Conservation (phyloP, 768 basidiomycete genomes). For the Amanita jacksonii region DNA sequence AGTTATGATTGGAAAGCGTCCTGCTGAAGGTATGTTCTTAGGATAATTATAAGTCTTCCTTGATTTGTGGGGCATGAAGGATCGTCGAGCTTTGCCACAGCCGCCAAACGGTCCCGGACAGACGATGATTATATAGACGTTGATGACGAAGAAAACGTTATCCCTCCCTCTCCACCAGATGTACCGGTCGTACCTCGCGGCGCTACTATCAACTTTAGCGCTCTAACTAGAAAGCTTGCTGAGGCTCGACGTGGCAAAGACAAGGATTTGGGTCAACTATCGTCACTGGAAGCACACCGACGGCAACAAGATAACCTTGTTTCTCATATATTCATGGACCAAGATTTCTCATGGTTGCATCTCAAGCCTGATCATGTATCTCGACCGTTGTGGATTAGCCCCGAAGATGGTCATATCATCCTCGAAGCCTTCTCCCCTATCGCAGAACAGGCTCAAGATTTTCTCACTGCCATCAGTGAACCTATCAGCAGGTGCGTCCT, state of each 20-base stretch:
- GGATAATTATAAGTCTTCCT: not conserved
- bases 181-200: conserved; percentile 51
- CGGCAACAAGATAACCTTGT: conserved; percentile 68
- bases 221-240: conserved; percentile 70
- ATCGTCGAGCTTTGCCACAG: not conserved
- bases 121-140: conserved; percentile 46
- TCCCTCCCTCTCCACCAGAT: conserved; percentile 45
- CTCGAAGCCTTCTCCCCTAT: conserved; percentile 97
- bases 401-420: conserved; percentile 87
- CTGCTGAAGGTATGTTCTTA: conserved; percentile 25
- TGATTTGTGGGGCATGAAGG: not conserved
- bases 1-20: conserved; percentile 29
- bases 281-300: conserved; percentile 54
- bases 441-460: conserved; percentile 97
- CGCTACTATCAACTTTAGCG: conserved; percentile 84
- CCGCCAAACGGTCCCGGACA: conserved; percentile 34
- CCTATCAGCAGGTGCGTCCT: conserved; percentile 89
- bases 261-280: conserved; percentile 32
- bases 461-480: conserved; percentile 95
- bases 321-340: conserved; percentile 75
- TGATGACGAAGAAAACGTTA: conserved; percentile 48
- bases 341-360: conserved; percentile 80
- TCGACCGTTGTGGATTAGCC: conserved; percentile 94
- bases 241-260: conserved; percentile 45
- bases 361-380: conserved; percentile 87